Percentiles rank a stretch among this genome's conserved stretches.
Evolutionary conservation across 345 rosid species (phyloP).

Genomic region (Eutrema japonicum): DNA sequence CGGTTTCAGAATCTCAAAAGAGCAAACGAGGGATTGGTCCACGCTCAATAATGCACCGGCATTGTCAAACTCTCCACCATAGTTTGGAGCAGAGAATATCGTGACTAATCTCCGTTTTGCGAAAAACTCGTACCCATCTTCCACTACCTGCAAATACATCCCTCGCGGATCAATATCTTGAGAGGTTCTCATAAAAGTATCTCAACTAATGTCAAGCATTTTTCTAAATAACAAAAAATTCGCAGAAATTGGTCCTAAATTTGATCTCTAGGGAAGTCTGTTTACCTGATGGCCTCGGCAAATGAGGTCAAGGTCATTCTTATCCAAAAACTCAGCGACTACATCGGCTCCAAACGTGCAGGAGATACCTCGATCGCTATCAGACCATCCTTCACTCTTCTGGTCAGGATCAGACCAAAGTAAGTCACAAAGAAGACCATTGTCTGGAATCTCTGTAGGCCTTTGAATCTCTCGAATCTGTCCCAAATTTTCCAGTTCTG

Average conservation of each 20-base stretch:
- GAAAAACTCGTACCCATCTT: slow-evolving; percentile 96
- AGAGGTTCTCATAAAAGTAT: slow-evolving; percentile 1
- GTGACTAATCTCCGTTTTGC: slow-evolving; percentile 88
- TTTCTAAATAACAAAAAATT: not conserved
- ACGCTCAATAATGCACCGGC: slow-evolving; percentile 90
- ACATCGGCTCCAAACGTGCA: slow-evolving; percentile 88
- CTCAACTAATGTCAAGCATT: not conserved
- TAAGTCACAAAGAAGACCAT: slow-evolving; percentile 91
- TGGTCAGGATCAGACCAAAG: slow-evolving; percentile 98
- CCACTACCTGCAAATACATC: slow-evolving; percentile 75
- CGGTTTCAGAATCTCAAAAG: slow-evolving; percentile 95
- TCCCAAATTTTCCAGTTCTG: slow-evolving; percentile 66
- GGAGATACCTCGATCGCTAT: slow-evolving; percentile 91
- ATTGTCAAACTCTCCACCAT: slow-evolving; percentile 98
- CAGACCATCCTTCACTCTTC: slow-evolving; percentile 73
- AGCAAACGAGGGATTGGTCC: slow-evolving; percentile 74
- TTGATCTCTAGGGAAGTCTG: not conserved
- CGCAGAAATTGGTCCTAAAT: not conserved
- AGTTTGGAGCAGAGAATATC: slow-evolving; percentile 97
- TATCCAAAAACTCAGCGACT: slow-evolving; percentile 84
- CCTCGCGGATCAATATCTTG: slow-evolving; percentile 4
- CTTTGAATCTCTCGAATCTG: slow-evolving; percentile 82
- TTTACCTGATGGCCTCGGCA: slow-evolving; percentile 98
- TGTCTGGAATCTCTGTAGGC: slow-evolving; percentile 91
- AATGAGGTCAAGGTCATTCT: slow-evolving; percentile 91